Conservation (phyloP, 1,284 basidiomycete species). For the Sporisorium scitamineum region DNA sequence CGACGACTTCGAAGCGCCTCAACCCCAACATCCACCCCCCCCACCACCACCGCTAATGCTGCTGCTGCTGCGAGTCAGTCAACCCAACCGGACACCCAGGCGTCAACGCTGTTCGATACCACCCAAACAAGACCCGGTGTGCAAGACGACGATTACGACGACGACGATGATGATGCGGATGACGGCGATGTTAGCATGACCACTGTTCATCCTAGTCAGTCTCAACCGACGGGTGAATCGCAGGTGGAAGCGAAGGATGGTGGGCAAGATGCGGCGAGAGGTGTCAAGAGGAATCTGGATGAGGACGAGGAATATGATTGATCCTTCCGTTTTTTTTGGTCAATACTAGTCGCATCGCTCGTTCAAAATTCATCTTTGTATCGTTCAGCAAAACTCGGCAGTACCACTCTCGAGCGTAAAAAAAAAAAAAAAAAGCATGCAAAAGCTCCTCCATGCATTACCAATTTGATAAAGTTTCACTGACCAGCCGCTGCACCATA, state of each 20-base stretch:
- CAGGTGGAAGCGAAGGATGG: neutral
- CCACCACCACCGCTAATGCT: neutral
- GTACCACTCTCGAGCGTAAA: no score
- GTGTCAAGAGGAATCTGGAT: constrained; percentile 62
- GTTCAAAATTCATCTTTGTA: no score
- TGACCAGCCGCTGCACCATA: constrained; percentile 10
- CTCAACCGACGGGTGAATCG: neutral
- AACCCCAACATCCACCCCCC: neutral
- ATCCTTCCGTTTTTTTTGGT: no score
- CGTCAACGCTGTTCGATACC: constrained; percentile 24
- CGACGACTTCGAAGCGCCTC: constrained; percentile 37
- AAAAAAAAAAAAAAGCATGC: no score
- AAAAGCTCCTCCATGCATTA: no score
- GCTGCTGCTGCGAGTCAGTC: constrained; percentile 1
- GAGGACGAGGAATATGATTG: constrained; percentile 69
- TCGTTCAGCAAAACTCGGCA: no score
- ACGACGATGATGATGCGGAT: constrained; percentile 42
- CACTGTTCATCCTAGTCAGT: constrained; percentile 30
- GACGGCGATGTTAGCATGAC: constrained; percentile 35
- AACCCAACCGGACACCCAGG: constrained; percentile 9
- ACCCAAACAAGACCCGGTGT: neutral
- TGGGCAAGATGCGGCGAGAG: constrained; percentile 21
- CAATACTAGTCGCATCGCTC: no score
- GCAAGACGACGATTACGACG: constrained; percentile 24
- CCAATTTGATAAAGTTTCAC: constrained; percentile 4